Conservation (phyloP, 2,329 filamentous ascomycete genomes). For the Exophiala sideris region DNA sequence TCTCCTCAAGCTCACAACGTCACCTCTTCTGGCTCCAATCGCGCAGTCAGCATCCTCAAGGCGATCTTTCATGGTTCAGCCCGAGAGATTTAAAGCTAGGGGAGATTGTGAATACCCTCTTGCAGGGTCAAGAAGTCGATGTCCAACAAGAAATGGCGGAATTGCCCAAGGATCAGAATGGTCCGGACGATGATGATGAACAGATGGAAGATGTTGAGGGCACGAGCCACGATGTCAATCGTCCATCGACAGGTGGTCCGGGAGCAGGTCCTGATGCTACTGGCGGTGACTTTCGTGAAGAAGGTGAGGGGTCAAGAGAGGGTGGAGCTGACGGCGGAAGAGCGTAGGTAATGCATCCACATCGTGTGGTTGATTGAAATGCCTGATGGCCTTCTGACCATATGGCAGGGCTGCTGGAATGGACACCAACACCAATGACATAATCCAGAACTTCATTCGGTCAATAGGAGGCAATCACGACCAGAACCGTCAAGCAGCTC, state of each 20-base stretch:
- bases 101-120: constrained; percentile 75
- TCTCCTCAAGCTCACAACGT: constrained; percentile 84
- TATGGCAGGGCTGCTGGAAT: constrained; percentile 57
- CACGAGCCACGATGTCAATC: constrained; percentile 54
- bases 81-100: constrained; percentile 82
- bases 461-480: constrained; percentile 64
- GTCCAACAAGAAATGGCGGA: constrained; percentile 68
- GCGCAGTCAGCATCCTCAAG: constrained; percentile 68
- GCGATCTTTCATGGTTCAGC: constrained; percentile 77
- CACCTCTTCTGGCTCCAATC: constrained; percentile 97
- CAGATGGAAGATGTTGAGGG: constrained; percentile 75
- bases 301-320: constrained; percentile 82
- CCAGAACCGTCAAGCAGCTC: constrained; percentile 42
- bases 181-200: constrained; percentile 62
- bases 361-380: constrained; percentile 4
- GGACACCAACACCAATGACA: constrained; percentile 63
- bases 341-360: constrained; percentile 80
- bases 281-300: constrained; percentile 85
- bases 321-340: constrained; percentile 93
- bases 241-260: constrained; percentile 63
- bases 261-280: constrained; percentile 84
- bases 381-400: constrained; percentile 41
- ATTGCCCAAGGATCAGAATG: constrained; percentile 50
- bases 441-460: constrained; percentile 83
- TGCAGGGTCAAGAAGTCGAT: constrained; percentile 87